These are phyloP conservation scores for Cyclostephanos tholiformis DNA, from an alignment of 108 stramenopile genomes.

Conservation along the genomic window DNA sequence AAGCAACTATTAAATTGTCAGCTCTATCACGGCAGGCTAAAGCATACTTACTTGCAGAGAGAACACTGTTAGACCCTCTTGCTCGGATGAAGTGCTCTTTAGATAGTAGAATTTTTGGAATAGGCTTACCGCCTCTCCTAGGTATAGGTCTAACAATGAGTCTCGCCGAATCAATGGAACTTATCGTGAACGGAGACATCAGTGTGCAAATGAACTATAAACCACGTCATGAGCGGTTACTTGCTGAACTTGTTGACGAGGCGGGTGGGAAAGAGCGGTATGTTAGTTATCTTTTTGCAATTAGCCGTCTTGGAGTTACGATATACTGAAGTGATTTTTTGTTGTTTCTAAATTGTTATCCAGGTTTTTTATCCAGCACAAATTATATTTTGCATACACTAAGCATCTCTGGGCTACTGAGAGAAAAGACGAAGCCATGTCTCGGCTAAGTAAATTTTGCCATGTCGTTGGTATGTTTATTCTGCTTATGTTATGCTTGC, in stretches of 20 bases:
- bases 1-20: slow-evolving; percentile 91
- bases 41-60: slow-evolving; percentile 78
- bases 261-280: slow-evolving; percentile 76
- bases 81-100: slow-evolving; percentile 64
- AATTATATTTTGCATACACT: slow-evolving; percentile 89
- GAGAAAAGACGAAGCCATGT: slow-evolving; percentile 73
- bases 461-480: slow-evolving; percentile 58
- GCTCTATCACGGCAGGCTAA: slow-evolving; percentile 90
- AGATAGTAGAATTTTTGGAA: slow-evolving; percentile 72
- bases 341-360: slow-evolving; percentile 1
- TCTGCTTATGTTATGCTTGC: neutral
- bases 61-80: slow-evolving; percentile 83
- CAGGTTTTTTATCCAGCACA: slow-evolving; percentile 73
- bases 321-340: neutral
- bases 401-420: slow-evolving; percentile 92
- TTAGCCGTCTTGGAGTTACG: neutral
- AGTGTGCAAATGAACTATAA: slow-evolving; percentile 54
- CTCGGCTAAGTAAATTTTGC: slow-evolving; percentile 59
- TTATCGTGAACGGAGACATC: slow-evolving; percentile 46
- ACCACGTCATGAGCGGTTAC: slow-evolving; percentile 60
- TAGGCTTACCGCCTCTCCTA: slow-evolving; percentile 56
- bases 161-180: slow-evolving; percentile 42
- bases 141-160: slow-evolving; percentile 33
- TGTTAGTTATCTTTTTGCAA: slow-evolving; percentile 6
- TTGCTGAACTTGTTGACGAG: slow-evolving; percentile 55